These are phyloP conservation scores for Bipolaris zeicola DNA, from an alignment of 2,329 filamentous ascomycete species.

Conservation along the genomic window DNA sequence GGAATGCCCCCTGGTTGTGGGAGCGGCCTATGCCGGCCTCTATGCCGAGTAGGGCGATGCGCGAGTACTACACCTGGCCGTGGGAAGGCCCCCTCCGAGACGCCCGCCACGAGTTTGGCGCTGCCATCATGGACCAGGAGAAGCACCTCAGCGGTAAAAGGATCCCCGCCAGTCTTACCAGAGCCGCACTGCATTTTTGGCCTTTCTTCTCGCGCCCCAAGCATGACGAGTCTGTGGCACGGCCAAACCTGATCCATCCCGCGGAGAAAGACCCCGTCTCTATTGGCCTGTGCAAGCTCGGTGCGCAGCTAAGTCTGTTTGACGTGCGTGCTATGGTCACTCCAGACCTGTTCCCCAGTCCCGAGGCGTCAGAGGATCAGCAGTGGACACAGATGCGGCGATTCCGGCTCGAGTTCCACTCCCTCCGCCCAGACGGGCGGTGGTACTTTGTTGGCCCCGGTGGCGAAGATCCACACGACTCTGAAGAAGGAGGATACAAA, in stretches of 20 bases:
- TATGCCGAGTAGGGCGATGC: conserved; percentile 16
- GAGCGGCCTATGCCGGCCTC: conserved; percentile 17
- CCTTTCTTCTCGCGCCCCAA: conserved; percentile 13
- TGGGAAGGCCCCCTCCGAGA: conserved; percentile 20
- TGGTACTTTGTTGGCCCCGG: conserved; percentile 22
- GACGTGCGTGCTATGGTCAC: conserved; percentile 19
- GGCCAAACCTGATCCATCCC: conserved; percentile 19
- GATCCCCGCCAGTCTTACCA: conserved; percentile 13
- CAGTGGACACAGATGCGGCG: conserved; percentile 22
- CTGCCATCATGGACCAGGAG: conserved; percentile 18
- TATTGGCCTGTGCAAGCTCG: conserved; percentile 15
- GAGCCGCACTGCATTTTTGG: conserved; percentile 17
- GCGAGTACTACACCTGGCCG: conserved; percentile 16
- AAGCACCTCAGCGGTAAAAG: conserved; percentile 14
- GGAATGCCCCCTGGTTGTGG: conserved; percentile 18
- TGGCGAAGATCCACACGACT: conserved; percentile 20
- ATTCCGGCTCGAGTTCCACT: conserved; percentile 21
- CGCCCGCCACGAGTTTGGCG: conserved; percentile 20
- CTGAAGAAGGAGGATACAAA: conserved; percentile 20
- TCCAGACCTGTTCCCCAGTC: conserved; percentile 13
- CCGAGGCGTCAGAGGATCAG: conserved; percentile 8
- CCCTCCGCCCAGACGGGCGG: conserved; percentile 18
- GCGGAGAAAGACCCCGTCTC: conserved; percentile 16
- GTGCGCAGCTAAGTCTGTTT: conserved; percentile 14
- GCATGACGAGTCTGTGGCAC: conserved; percentile 11